Base-by-base conservation (phyloP, 2,329 filamentous ascomycete species). In the Penicillium sp. region DNA sequence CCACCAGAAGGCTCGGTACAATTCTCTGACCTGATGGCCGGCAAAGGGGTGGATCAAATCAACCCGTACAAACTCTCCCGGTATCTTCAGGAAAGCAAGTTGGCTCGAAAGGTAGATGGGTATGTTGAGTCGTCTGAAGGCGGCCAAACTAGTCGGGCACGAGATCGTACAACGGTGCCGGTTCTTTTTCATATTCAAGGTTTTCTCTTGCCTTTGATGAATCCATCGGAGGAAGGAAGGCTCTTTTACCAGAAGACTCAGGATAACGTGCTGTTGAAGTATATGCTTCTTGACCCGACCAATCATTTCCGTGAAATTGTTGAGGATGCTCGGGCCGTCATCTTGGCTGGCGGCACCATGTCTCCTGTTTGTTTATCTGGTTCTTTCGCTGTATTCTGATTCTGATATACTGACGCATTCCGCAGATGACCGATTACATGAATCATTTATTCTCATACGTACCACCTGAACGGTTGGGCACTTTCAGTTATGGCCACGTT, bases 261-360 rank as follows among this genome's bases (percentile, higher is more conserved):
- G 16, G 71, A 73, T 2, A 70, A 76, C 28, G 79, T 91, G 16
- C 79, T 82, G 19, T 77, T 97, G 11, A 91, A 87, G 39, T 99
- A 97, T 70, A 85, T 96, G 63, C 83, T 99, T 4, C 83, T 99
- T 0, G 94, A 96, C 28, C 93, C 94, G 0, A 92, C 92, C 0
- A 87, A 93, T 65, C 91, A 95, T 62, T 97, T 99, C 73, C 88
- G 88, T 7, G 89, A 92, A 10, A 89, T 97, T 48, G 91, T 93
- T 2, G 86, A 90, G 26, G 87, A 89, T 58, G 91, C 94, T 0
- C 83, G 92, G 54, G 90, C 93, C 2, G 89, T 99, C 3, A 88
- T 99, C 37, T 79, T 99, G 3, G 94, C 92, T 0, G 94, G 94
- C 54, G 94, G 94, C 19, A 99, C 94, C 23, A 97, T 99, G 94